A percentile compares a stretch with the other conserved stretches of the same genome.
Evolutionary conservation across 441 rosid genomes (phyloP).

Genomic region (Arabidopsis lyrata): DNA sequence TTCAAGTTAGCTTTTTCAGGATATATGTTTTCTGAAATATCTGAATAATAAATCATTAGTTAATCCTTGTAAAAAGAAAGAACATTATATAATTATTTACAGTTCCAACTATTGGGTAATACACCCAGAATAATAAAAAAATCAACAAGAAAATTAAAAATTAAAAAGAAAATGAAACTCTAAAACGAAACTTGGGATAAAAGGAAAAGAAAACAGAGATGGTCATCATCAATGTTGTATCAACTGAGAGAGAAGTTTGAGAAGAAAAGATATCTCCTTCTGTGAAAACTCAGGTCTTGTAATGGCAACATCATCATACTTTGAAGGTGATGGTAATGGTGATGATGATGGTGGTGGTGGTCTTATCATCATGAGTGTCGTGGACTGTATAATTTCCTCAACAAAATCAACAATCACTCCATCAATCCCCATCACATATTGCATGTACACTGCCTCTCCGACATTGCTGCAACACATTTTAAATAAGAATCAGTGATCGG

Average conservation of each 20-base stretch:
- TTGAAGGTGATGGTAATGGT: conserved; percentile 37
- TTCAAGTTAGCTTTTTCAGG: no score
- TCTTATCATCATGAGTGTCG: conserved; percentile 58
- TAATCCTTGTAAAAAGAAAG: background rate
- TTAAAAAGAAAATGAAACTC: conserved; percentile 1
- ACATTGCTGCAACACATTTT: conserved; percentile 55
- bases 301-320: conserved; percentile 43
- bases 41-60: background rate
- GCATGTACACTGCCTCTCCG: conserved; percentile 90
- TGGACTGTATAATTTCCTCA: conserved; percentile 73
- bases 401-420: conserved; percentile 92
- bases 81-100: conserved; percentile 30
- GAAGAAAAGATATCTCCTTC: conserved; percentile 77
- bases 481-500: background rate
- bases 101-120: conserved; percentile 16
- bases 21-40: background rate
- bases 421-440: conserved; percentile 83
- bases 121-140: conserved; percentile 21
- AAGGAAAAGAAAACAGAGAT: background rate
- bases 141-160: conserved; percentile 9
- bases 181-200: background rate
- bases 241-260: conserved; percentile 87
- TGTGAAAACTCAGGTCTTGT: conserved; percentile 74
- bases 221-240: conserved; percentile 54
- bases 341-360: conserved; percentile 50